A percentile compares a stretch with the other conserved stretches of the same genome.
These are phyloP conservation scores for Solanum chacoense DNA, from an alignment of 305 asterid species.

Conservation along the genomic window DNA sequence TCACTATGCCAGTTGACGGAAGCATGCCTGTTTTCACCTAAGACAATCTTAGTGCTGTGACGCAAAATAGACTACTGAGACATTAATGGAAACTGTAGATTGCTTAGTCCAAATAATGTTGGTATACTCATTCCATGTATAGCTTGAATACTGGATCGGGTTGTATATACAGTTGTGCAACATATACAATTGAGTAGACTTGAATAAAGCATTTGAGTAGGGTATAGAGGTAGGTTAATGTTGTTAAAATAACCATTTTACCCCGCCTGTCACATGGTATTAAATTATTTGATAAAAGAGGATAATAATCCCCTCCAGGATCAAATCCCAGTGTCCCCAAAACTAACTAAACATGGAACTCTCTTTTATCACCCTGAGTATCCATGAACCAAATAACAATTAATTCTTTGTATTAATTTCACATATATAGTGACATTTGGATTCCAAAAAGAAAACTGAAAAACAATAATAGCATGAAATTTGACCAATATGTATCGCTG, in stretches of 20 bases:
- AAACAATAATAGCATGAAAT: neutral
- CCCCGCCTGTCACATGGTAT: neutral
- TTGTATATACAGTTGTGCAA: neutral
- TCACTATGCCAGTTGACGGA: slow-evolving; percentile 66
- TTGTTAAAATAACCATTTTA: neutral
- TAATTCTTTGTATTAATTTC: neutral
- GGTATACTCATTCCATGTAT: neutral
- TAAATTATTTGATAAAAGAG: neutral
- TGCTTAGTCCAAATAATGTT: neutral
- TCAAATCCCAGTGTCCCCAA: neutral
- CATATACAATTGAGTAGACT: neutral
- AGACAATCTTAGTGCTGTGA: slow-evolving; percentile 19
- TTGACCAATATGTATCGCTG: neutral
- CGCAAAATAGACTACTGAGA: neutral
- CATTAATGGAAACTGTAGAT: neutral
- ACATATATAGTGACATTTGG: neutral
- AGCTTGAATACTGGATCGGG: neutral
- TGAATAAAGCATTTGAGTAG: neutral
- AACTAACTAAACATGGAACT: neutral
- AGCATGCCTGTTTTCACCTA: slow-evolving; percentile 99
- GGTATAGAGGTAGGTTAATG: neutral
- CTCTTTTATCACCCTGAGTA: neutral
- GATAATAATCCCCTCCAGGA: neutral
- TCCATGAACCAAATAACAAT: neutral
- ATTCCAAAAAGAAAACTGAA: neutral